Percentiles rank a stretch among this genome's conserved stretches.
phyloP scores from a whole-genome alignment of 495 filamentous ascomycete species.

The Talaromyces liani region DNA sequence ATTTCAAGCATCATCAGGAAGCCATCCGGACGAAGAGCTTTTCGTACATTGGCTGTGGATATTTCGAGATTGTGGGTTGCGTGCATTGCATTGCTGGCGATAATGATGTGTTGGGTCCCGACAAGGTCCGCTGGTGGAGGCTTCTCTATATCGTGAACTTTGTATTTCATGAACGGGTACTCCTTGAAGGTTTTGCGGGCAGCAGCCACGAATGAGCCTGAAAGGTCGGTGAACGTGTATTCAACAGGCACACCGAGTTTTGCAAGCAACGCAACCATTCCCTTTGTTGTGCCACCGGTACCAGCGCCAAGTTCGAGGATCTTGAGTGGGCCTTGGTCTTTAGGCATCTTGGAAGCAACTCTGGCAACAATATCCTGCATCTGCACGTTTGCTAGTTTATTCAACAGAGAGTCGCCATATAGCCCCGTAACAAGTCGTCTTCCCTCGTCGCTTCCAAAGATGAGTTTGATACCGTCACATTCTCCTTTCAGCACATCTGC shows the following conservation, averaged over 20 bases:
- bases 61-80: conserved; percentile 32
- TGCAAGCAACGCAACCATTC: conserved; percentile 28
- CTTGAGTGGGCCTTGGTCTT: conserved; percentile 17
- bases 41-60: conserved; percentile 24
- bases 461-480: conserved; percentile 37
- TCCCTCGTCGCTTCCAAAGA: conserved; percentile 37
- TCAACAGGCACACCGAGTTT: conserved; percentile 29
- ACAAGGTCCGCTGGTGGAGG: conserved; percentile 23
- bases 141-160: conserved; percentile 39
- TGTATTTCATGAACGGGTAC: conserved; percentile 39
- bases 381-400: conserved; percentile 29
- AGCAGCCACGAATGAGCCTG: conserved; percentile 33
- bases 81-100: conserved; percentile 44
- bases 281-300: conserved; percentile 35
- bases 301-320: conserved; percentile 42
- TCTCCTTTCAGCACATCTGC: conserved; percentile 34
- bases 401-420: conserved; percentile 38
- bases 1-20: conserved; percentile 32
- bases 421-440: conserved; percentile 36
- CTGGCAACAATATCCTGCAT: conserved; percentile 37
- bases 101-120: conserved; percentile 34
- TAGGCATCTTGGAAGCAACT: conserved; percentile 18
- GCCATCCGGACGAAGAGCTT: conserved; percentile 28
- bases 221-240: conserved; percentile 45
- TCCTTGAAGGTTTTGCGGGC: conserved; percentile 28